Conservation (phyloP, 2,329 filamentous ascomycete genomes). For the Stagonosporopsis vannaccii region DNA sequence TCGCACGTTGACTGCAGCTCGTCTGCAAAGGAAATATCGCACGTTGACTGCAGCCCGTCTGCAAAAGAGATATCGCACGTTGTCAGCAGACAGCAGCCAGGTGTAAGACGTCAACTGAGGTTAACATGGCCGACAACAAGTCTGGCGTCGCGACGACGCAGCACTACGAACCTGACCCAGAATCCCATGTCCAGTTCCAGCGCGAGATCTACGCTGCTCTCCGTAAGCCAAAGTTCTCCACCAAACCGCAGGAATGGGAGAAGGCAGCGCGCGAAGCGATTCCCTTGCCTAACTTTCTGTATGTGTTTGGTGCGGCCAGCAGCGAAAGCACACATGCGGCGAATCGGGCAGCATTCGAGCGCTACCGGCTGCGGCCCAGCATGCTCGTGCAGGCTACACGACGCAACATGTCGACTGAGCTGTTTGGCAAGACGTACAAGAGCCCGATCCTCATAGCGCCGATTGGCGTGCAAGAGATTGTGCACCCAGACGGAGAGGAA, state of each 20-base stretch:
- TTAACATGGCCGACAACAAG: constrained; percentile 19
- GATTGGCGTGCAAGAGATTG: constrained; percentile 72
- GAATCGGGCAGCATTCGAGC: constrained; percentile 50
- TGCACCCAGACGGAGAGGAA: constrained; percentile 70
- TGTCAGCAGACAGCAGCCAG: background rate
- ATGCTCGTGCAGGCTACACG: constrained; percentile 52
- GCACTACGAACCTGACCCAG: constrained; percentile 47
- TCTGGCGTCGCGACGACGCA: constrained; percentile 9
- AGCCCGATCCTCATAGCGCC: constrained; percentile 70
- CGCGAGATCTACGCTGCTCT: constrained; percentile 50
- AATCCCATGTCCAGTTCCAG: constrained; percentile 42
- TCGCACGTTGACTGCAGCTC: too few species aligned
- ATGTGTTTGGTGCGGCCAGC: constrained; percentile 50
- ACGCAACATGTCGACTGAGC: constrained; percentile 37
- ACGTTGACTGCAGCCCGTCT: background rate
- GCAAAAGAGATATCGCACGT: background rate
- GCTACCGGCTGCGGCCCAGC: constrained; percentile 49
- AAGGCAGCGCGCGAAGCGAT: constrained; percentile 43
- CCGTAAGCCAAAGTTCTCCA: constrained; percentile 49
- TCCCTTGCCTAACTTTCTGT: constrained; percentile 50
- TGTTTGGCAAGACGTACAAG: constrained; percentile 54
- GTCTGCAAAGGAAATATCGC: too few species aligned
- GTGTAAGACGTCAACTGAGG: background rate
- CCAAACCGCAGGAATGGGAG: constrained; percentile 52
- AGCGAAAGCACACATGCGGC: constrained; percentile 46